Evolutionary conservation across 2,329 filamentous ascomycete species (phyloP).

Genomic region (Colletotrichum spaethianum): DNA sequence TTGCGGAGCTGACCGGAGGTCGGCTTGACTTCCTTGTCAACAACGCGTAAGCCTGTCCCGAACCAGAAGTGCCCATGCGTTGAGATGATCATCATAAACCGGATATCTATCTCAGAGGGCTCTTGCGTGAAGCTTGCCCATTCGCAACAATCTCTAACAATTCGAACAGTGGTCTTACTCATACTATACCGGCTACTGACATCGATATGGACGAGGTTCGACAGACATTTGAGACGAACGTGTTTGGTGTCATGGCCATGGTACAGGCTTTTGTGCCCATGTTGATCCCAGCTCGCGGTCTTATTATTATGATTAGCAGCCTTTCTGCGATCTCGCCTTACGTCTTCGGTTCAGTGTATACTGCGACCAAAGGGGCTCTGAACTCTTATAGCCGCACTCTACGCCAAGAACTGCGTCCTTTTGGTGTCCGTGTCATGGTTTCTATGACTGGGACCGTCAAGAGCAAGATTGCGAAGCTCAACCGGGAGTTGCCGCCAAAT

Average conservation of each 20-base stretch:
- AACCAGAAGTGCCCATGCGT: not conserved
- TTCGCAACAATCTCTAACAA: constrained; percentile 2
- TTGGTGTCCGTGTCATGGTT: constrained; percentile 70
- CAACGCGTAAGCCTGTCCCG: constrained; percentile 63
- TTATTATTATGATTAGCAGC: constrained; percentile 70
- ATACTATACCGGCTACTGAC: constrained; percentile 67
- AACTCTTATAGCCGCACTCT: constrained; percentile 67
- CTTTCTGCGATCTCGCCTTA: constrained; percentile 65
- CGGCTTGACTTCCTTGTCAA: constrained; percentile 72
- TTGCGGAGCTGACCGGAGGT: constrained; percentile 64
- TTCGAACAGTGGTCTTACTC: constrained; percentile 62
- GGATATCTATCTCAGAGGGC: not conserved
- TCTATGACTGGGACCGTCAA: constrained; percentile 68
- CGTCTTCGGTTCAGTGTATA: constrained; percentile 68
- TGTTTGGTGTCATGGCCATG: constrained; percentile 71
- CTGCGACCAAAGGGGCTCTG: constrained; percentile 69
- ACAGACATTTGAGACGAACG: constrained; percentile 69
- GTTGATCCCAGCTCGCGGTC: constrained; percentile 64
- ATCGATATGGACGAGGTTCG: constrained; percentile 67
- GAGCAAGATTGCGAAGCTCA: constrained; percentile 63
- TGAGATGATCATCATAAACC: too few relatives aligned
- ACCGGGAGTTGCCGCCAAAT: constrained; percentile 57
- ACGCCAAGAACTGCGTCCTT: constrained; percentile 67
- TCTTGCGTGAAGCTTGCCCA: not conserved
- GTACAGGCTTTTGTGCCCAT: constrained; percentile 64